These are phyloP conservation scores for Bretziella fagacearum DNA, from an alignment of 2,329 filamentous ascomycete genomes.

Conservation along the genomic window DNA sequence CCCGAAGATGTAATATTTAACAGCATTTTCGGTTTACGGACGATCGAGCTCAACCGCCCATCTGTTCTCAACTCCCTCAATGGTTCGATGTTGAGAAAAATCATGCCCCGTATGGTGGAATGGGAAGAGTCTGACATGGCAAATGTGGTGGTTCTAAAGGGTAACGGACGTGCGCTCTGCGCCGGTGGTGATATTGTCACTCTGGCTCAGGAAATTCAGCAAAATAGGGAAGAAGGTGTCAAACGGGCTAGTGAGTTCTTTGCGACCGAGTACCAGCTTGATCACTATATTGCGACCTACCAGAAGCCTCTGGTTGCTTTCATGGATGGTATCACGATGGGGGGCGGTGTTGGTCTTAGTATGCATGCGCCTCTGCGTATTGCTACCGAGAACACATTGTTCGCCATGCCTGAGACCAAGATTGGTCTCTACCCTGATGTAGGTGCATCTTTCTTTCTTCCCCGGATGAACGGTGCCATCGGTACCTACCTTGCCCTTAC, in stretches of 20 bases:
- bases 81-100: slow-evolving; percentile 89
- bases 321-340: slow-evolving; percentile 98
- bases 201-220: slow-evolving; percentile 56
- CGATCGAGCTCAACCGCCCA: slow-evolving; percentile 85
- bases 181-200: slow-evolving; percentile 80
- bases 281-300: slow-evolving; percentile 91
- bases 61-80: slow-evolving; percentile 84
- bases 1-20: slow-evolving; percentile 86
- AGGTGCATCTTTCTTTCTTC: slow-evolving; percentile 88
- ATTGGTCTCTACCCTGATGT: slow-evolving; percentile 99
- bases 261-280: slow-evolving; percentile 83
- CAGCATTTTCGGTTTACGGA: slow-evolving; percentile 74
- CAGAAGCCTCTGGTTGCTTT: slow-evolving; percentile 83
- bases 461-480: slow-evolving; percentile 67
- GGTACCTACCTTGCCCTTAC: slow-evolving; percentile 91
- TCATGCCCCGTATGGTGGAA: slow-evolving; percentile 72
- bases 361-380: slow-evolving; percentile 93
- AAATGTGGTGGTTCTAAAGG: slow-evolving; percentile 84
- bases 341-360: slow-evolving; percentile 84
- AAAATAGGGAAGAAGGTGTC: slow-evolving; percentile 46
- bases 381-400: slow-evolving; percentile 85
- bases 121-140: slow-evolving; percentile 93
- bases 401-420: slow-evolving; percentile 96
- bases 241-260: slow-evolving; percentile 62
- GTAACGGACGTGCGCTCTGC: slow-evolving; percentile 76